Conservation (phyloP, 208 protist species). For the Leishmania braziliensis region DNA sequence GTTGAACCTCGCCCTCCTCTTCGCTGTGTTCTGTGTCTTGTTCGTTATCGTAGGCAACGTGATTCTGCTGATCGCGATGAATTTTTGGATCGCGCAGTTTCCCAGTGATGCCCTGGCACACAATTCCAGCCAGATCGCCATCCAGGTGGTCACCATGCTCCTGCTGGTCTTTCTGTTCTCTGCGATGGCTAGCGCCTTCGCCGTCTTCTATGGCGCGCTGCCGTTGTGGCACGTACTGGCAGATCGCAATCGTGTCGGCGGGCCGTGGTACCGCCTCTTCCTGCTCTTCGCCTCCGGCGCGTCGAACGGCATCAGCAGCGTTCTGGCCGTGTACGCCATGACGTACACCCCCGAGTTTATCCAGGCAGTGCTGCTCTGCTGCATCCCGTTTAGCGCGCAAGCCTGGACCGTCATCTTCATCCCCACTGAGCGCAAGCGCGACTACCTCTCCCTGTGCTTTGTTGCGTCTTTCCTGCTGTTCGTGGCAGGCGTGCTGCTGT, state of each 20-base stretch:
- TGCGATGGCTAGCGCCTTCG: conserved; percentile 38
- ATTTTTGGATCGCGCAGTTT: conserved; percentile 78
- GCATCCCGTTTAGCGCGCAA: conserved; percentile 78
- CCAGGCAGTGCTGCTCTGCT: conserved; percentile 76
- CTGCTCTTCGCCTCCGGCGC: conserved; percentile 74
- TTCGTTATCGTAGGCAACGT: conserved; percentile 80
- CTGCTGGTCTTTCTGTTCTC: conserved; percentile 63
- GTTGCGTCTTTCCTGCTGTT: conserved; percentile 68
- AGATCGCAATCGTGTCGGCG: conserved; percentile 54
- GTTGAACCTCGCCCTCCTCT: conserved; percentile 39
- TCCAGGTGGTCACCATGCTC: conserved; percentile 64
- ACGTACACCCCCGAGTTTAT: conserved; percentile 78
- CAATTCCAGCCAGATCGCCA: conserved; percentile 70
- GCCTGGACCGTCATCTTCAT: conserved; percentile 80
- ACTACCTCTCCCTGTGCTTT: conserved; percentile 75
- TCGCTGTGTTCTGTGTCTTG: conserved; percentile 69
- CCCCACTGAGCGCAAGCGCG: conserved; percentile 65
- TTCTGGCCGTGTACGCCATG: conserved; percentile 69
- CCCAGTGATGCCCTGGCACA: conserved; percentile 30
- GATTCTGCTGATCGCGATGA: conserved; percentile 69
- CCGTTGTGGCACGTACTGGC: conserved; percentile 56
- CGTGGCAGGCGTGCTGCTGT: conserved; percentile 64
- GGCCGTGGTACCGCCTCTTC: conserved; percentile 61
- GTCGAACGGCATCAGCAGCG: conserved; percentile 57
- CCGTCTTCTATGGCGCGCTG: conserved; percentile 37